phyloP scores from a whole-genome alignment of 2,329 filamentous ascomycete genomes.

The Phialocephala sp. region DNA sequence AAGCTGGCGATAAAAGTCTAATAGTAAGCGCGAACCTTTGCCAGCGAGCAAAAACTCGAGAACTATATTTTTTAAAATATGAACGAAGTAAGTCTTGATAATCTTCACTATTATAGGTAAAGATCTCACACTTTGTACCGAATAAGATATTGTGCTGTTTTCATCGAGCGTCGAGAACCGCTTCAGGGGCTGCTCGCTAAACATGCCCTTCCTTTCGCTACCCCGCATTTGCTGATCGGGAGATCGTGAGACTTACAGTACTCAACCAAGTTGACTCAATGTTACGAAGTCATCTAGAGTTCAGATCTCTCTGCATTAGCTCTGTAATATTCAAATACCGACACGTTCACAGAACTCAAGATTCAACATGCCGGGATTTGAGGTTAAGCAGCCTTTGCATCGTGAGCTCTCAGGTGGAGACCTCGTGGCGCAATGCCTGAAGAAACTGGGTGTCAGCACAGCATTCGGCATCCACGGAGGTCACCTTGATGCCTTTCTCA shows the following conservation, averaged over 20 bases:
- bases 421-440: background rate
- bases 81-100: background rate
- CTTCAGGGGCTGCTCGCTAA: background rate
- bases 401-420: constrained; percentile 1
- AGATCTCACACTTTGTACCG: too few species aligned
- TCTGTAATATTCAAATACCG: background rate
- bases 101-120: too few species aligned
- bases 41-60: background rate
- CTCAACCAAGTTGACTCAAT: background rate
- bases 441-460: background rate
- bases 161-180: background rate
- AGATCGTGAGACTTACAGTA: background rate
- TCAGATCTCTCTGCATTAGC: background rate
- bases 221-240: background rate
- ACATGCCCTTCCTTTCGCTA: background rate
- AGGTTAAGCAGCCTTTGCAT: background rate
- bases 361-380: background rate
- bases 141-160: too few species aligned
- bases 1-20: too few species aligned
- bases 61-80: background rate
- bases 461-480: constrained; percentile 4
- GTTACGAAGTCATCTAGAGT: too few species aligned
- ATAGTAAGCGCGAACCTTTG: too few species aligned
- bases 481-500: constrained; percentile 1
- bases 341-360: background rate